phyloP scores from a whole-genome alignment of 192 early-diverging fungal species.

The Backusella tuberculispora region DNA sequence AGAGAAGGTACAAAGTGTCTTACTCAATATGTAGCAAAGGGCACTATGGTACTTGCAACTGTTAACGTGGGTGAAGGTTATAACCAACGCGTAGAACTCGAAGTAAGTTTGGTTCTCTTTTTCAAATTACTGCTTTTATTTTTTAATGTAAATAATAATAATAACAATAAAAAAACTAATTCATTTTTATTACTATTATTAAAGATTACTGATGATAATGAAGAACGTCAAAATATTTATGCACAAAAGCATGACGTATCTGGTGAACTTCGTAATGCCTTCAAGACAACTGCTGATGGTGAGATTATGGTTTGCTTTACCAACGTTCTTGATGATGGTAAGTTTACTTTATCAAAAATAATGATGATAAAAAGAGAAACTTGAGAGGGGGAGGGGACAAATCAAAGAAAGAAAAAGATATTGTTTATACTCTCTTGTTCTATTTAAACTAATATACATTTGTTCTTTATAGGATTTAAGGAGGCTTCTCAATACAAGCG shows the following conservation, averaged over 20 bases:
- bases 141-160: not conserved
- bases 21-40: conserved; percentile 73
- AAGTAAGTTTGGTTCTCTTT: conserved; percentile 45
- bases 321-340: conserved; percentile 66
- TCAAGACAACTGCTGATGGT: conserved; percentile 87
- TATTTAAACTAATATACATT: not conserved
- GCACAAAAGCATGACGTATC: conserved; percentile 64
- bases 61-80: conserved; percentile 73
- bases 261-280: conserved; percentile 63
- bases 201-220: conserved; percentile 75
- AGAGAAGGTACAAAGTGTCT: conserved; percentile 62
- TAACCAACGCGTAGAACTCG: conserved; percentile 71
- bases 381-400: not conserved
- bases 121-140: not conserved
- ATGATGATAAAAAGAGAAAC: not conserved
- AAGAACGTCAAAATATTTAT: conserved; percentile 67
- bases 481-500: conserved; percentile 57
- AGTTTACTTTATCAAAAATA: not conserved
- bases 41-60: conserved; percentile 71
- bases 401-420: not conserved
- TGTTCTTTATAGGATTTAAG: conserved; percentile 46
- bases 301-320: conserved; percentile 88
- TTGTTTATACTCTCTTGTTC: not conserved
- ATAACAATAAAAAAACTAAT: not conserved
- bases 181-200: too few relatives aligned